A percentile compares a stretch with the other conserved stretches of the same genome.
Conservation (phyloP, 2,329 filamentous ascomycete genomes). For the Lecanoromycetidae sp. region DNA sequence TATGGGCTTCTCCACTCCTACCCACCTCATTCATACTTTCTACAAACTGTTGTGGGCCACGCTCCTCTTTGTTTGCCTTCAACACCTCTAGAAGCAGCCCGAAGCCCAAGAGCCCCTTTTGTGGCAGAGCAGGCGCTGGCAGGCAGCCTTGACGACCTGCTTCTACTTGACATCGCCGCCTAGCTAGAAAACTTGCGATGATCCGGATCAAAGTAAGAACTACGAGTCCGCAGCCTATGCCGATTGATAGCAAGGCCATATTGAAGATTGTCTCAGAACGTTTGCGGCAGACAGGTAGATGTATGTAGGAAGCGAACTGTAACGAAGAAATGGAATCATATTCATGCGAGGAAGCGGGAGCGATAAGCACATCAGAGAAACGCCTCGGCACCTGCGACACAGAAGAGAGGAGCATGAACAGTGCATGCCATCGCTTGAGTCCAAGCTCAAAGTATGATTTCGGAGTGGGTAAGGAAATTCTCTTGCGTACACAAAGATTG, state of each 20-base stretch:
- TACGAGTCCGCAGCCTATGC: not conserved
- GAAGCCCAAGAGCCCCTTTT: constrained; percentile 2
- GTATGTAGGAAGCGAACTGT: no score
- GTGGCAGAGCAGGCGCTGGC: not conserved
- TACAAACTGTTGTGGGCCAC: constrained; percentile 1
- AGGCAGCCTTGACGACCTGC: constrained; percentile 3
- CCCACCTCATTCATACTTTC: not conserved
- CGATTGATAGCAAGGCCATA: not conserved
- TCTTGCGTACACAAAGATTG: no score
- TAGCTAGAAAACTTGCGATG: not conserved
- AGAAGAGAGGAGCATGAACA: no score
- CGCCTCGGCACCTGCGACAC: no score
- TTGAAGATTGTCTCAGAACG: no score
- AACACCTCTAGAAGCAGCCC: not conserved
- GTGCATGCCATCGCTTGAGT: no score
- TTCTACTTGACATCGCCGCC: constrained; percentile 1
- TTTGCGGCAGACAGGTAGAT: no score
- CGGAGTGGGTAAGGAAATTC: no score
- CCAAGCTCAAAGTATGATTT: no score
- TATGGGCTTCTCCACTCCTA: not conserved
- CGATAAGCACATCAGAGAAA: no score
- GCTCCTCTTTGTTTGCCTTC: constrained; percentile 5
- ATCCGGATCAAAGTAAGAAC: not conserved
- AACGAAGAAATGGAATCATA: no score
- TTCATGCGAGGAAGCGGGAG: no score